Conservation (phyloP, 2,329 filamentous ascomycete genomes). For the Pseudogymnoascus sp. region DNA sequence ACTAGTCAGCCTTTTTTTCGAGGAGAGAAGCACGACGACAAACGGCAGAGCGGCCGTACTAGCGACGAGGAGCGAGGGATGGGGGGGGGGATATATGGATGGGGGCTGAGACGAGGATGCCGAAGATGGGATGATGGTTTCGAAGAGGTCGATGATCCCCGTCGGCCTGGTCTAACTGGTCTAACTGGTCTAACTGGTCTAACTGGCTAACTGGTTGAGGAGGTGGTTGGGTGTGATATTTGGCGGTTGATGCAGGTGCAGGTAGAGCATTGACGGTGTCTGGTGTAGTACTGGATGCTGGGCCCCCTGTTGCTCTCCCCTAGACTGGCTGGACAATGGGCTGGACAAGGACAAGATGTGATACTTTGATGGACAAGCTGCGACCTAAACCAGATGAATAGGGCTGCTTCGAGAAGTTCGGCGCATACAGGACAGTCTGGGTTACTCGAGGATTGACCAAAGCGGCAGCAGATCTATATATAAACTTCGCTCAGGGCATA, state of each 20-base stretch:
- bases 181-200: neutral
- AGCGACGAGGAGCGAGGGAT: neutral
- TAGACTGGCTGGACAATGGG: neutral
- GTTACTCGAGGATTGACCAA: neutral
- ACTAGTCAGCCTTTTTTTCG: neutral
- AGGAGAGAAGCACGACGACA: neutral
- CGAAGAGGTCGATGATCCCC: neutral
- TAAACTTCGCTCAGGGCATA: neutral
- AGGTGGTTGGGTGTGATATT: neutral
- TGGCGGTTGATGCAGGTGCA: slow-evolving; percentile 1
- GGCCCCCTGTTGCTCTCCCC: neutral
- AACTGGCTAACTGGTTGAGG: neutral
- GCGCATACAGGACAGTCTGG: neutral
- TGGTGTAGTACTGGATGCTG: neutral
- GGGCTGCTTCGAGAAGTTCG: slow-evolving; percentile 5
- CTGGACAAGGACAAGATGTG: neutral
- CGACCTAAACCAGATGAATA: neutral
- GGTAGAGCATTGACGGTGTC: neutral
- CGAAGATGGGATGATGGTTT: slow-evolving; percentile 6
- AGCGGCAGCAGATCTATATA: neutral
- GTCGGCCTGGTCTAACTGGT: neutral
- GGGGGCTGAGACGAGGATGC: slow-evolving; percentile 5
- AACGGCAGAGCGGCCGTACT: neutral
- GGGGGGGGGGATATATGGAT: neutral
- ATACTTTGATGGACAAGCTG: neutral